A percentile compares a stretch with the other conserved stretches of the same genome.
These are phyloP conservation scores for Solanum neorickii DNA, from an alignment of 257 asterid genomes.

Conservation along the genomic window DNA sequence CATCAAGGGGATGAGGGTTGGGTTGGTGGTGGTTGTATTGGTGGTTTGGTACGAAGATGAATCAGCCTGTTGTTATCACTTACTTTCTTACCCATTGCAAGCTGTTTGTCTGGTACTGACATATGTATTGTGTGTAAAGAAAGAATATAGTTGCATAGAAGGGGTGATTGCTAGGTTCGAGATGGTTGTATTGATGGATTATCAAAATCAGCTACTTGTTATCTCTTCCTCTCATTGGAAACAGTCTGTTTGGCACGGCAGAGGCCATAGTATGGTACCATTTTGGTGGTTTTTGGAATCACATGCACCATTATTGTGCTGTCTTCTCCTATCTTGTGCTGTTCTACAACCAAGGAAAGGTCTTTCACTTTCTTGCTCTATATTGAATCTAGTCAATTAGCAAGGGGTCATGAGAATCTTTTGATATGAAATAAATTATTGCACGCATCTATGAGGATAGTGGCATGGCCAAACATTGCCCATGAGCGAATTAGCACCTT, in stretches of 20 bases:
- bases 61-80: not conserved
- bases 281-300: not conserved
- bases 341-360: not conserved
- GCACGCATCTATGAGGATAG: not conserved
- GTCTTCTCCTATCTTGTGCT: not conserved
- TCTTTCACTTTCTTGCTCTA: not conserved
- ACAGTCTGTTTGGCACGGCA: not conserved
- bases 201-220: not conserved
- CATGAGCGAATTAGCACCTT: not conserved
- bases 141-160: not conserved
- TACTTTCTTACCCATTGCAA: not conserved
- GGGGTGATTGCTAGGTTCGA: not conserved
- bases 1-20: not conserved
- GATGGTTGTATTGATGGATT: not conserved
- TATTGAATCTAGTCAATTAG: not conserved
- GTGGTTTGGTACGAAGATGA: not conserved
- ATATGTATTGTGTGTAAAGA: not conserved
- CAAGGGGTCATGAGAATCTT: not conserved
- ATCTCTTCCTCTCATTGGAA: not conserved
- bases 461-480: not conserved
- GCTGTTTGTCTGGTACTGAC: not conserved
- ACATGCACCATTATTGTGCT: not conserved
- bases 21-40: not conserved
- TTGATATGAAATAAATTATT: not conserved
- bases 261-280: not conserved